These are phyloP conservation scores for Globisporangium perplexum DNA, from an alignment of 352 stramenopile species.

Conservation along the genomic window DNA sequence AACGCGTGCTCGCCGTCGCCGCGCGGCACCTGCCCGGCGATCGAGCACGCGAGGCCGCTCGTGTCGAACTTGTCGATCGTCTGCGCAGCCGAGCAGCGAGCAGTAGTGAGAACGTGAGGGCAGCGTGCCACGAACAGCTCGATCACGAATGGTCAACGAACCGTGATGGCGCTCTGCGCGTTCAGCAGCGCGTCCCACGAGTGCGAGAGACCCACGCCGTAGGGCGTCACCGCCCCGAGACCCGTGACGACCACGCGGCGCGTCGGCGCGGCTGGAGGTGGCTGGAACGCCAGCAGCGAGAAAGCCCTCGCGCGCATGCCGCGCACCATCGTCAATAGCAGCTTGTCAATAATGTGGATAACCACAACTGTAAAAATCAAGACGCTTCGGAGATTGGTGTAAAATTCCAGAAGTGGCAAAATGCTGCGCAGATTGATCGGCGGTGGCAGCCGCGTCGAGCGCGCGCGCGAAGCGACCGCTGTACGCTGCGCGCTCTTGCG, in stretches of 20 bases:
- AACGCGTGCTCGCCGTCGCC: slow-evolving; percentile 48
- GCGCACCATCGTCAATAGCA: not conserved
- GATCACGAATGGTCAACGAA: slow-evolving; percentile 13
- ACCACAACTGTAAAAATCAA: not conserved
- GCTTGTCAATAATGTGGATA: not conserved
- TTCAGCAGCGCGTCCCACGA: slow-evolving; percentile 82
- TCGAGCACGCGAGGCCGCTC: slow-evolving; percentile 55
- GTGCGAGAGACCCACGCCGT: slow-evolving; percentile 78
- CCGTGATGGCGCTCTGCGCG: slow-evolving; percentile 70
- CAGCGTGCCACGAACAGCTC: not conserved
- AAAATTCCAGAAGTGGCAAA: too few relatives aligned
- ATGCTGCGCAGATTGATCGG: slow-evolving; percentile 16
- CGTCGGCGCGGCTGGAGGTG: slow-evolving; percentile 44
- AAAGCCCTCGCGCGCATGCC: slow-evolving; percentile 18
- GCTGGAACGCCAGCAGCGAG: slow-evolving; percentile 60
- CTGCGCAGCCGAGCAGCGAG: slow-evolving; percentile 12
- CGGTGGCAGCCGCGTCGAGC: slow-evolving; percentile 31
- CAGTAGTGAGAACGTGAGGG: not conserved
- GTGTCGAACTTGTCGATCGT: slow-evolving; percentile 50
- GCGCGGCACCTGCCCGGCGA: slow-evolving; percentile 67
- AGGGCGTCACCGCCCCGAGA: slow-evolving; percentile 87
- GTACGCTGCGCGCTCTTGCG: slow-evolving; percentile 10
- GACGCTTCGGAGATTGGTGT: too few relatives aligned
- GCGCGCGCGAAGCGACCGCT: slow-evolving; percentile 36
- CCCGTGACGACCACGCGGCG: slow-evolving; percentile 91